phyloP scores from a whole-genome alignment of 176 grass and related monocot species.

The Cenchrus fungigraminus region DNA sequence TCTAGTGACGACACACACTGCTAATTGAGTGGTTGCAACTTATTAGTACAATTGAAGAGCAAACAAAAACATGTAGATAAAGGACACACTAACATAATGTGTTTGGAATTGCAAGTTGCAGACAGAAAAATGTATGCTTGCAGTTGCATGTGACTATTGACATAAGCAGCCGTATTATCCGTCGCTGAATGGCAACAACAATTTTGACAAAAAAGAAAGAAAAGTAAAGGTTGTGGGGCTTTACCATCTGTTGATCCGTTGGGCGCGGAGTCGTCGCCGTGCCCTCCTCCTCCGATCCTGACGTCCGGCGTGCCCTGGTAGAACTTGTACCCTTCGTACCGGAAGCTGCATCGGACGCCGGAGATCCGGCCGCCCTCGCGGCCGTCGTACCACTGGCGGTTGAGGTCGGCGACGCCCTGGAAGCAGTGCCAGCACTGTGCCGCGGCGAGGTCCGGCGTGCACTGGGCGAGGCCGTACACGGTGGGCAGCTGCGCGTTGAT shows the following conservation, averaged over 20 bases:
- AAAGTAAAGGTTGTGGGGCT: too few relatives aligned
- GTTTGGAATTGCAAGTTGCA: not conserved
- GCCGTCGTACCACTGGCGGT: conserved; percentile 36
- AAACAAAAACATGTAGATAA: not conserved
- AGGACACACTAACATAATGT: too few relatives aligned
- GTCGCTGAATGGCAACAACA: not conserved
- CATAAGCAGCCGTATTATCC: not conserved
- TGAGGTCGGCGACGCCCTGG: conserved; percentile 28
- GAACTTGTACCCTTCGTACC: conserved; percentile 57
- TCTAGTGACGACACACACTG: not conserved
- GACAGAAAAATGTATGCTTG: not conserved
- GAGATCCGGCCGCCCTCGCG: conserved; percentile 46
- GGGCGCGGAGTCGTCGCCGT: not conserved
- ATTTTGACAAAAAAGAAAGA: not conserved
- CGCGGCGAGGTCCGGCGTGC: conserved; percentile 61
- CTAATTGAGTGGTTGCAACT: conserved; percentile 3
- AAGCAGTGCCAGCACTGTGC: conserved; percentile 60
- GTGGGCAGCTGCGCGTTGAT: conserved; percentile 53
- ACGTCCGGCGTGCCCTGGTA: conserved; percentile 48
- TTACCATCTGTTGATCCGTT: too few relatives aligned
- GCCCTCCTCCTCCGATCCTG: conserved; percentile 48
- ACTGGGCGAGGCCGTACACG: conserved; percentile 75
- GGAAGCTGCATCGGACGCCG: conserved; percentile 56
- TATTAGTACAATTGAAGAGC: not conserved
- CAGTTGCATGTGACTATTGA: not conserved